Conservation (phyloP, 805 yeast species). For the Hanseniaspora meyeri region DNA sequence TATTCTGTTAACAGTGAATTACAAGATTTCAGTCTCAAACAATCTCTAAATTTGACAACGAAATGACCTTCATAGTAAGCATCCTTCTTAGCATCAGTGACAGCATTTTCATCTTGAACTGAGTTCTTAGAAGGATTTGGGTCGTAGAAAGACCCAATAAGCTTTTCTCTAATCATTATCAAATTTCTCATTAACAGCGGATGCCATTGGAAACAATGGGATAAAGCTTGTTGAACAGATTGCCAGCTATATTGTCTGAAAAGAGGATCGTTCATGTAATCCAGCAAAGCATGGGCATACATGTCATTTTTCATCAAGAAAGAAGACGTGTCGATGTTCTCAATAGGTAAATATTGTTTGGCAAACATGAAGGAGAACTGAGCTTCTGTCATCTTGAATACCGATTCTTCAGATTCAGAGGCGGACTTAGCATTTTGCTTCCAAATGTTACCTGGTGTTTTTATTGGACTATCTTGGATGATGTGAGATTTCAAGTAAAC, state of each 20-base stretch:
- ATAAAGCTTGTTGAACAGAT: slow-evolving; percentile 52
- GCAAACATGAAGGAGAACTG: slow-evolving; percentile 10
- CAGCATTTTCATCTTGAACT: slow-evolving; percentile 17
- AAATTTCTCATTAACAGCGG: slow-evolving; percentile 64
- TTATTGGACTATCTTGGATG: slow-evolving; percentile 27
- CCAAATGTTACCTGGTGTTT: slow-evolving; percentile 55
- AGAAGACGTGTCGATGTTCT: slow-evolving; percentile 26
- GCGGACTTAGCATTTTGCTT: slow-evolving; percentile 62
- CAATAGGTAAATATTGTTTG: slow-evolving; percentile 10
- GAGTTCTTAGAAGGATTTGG: slow-evolving; percentile 19
- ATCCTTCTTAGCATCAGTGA: slow-evolving; percentile 26
- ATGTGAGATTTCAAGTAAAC: slow-evolving; percentile 34
- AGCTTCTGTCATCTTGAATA: slow-evolving; percentile 17
- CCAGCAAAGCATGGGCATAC: slow-evolving; percentile 57
- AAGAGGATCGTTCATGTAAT: slow-evolving; percentile 64
- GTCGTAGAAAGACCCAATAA: slow-evolving; percentile 38
- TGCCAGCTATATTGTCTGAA: slow-evolving; percentile 47
- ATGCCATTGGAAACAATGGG: slow-evolving; percentile 94
- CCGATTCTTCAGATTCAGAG: slow-evolving; percentile 47
- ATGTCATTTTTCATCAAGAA: slow-evolving; percentile 59
- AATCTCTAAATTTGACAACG: slow-evolving; percentile 49
- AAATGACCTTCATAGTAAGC: slow-evolving; percentile 55
- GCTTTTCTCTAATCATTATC: slow-evolving; percentile 55
- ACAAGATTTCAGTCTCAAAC: slow-evolving; percentile 41
- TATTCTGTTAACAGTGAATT: slow-evolving; percentile 30